Percentiles rank a stretch among this genome's conserved stretches.
phyloP scores from a whole-genome alignment of 257 asterid genomes.

The Datura wrightii region DNA sequence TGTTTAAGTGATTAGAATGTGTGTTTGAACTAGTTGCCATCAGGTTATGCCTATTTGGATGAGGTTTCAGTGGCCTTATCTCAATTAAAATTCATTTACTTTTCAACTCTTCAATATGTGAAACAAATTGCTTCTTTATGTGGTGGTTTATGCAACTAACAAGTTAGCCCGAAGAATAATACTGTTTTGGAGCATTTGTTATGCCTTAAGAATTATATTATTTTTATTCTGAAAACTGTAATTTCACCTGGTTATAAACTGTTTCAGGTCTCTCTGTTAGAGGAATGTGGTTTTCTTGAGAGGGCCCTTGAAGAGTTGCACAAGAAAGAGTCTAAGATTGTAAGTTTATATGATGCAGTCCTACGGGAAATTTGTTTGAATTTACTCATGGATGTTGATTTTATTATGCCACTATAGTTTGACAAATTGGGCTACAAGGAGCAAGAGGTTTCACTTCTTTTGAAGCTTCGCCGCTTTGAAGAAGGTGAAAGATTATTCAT shows the following conservation, averaged over 20 bases:
- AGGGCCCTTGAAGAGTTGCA: constrained; percentile 92
- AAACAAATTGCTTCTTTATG: constrained; percentile 24
- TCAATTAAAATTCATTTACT: not conserved
- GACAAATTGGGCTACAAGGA: constrained; percentile 86
- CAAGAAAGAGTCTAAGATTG: constrained; percentile 82
- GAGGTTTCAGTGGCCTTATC: not conserved
- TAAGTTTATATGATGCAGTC: constrained; percentile 51
- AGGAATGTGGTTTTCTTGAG: constrained; percentile 87
- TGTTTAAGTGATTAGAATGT: not conserved
- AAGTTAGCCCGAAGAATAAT: not conserved
- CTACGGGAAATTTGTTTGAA: constrained; percentile 3
- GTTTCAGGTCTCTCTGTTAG: constrained; percentile 77
- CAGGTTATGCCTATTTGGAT: constrained; percentile 23
- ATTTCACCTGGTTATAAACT: constrained; percentile 33
- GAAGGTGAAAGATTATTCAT: constrained; percentile 82
- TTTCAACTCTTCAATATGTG: constrained; percentile 26
- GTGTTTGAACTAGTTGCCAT: constrained; percentile 5
- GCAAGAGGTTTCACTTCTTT: constrained; percentile 85
- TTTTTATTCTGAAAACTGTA: constrained; percentile 26
- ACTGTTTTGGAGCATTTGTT: constrained; percentile 20
- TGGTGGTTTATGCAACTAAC: constrained; percentile 17
- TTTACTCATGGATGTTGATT: constrained; percentile 22
- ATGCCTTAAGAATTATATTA: not conserved
- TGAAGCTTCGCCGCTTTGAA: constrained; percentile 74
- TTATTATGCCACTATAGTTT: constrained; percentile 55